Conservation (phyloP, 2,329 filamentous ascomycete species). For the Monilinia fructicola region DNA sequence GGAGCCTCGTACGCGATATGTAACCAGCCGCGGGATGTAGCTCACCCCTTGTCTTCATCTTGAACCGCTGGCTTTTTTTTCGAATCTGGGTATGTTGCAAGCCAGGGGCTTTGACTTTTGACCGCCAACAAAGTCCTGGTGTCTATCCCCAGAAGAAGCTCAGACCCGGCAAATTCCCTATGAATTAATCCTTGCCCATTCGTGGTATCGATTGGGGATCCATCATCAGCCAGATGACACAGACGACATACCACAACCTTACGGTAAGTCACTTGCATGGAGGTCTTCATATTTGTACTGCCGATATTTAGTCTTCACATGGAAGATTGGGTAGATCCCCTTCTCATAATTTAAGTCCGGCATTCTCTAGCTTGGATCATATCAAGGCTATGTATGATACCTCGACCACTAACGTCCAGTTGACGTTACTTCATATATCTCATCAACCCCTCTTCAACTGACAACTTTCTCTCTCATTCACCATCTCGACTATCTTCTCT, state of each 20-base stretch:
- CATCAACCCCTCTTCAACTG: constrained; percentile 19
- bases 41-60: constrained; percentile 24
- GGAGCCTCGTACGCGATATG: constrained; percentile 24
- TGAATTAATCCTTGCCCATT: constrained; percentile 30
- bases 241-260: constrained; percentile 39
- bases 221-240: constrained; percentile 41
- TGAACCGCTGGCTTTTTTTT: constrained; percentile 32
- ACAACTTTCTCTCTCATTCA: constrained; percentile 5
- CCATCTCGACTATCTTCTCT: constrained; percentile 2
- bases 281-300: constrained; percentile 38
- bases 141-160: constrained; percentile 40
- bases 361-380: constrained; percentile 31
- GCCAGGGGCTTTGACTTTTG: constrained; percentile 38
- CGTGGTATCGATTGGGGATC: constrained; percentile 31
- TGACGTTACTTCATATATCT: constrained; percentile 22
- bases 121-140: constrained; percentile 36
- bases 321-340: constrained; percentile 32
- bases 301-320: constrained; percentile 39
- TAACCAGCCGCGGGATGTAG: constrained; percentile 24
- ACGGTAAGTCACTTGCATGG: constrained; percentile 40
- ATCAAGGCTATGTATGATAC: constrained; percentile 32
- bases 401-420: constrained; percentile 28
- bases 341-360: constrained; percentile 26
- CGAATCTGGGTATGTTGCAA: constrained; percentile 36
- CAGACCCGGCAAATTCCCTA: constrained; percentile 35